Base-by-base conservation (phyloP, 2,329 filamentous ascomycete species). In the Nakataea oryzae region DNA sequence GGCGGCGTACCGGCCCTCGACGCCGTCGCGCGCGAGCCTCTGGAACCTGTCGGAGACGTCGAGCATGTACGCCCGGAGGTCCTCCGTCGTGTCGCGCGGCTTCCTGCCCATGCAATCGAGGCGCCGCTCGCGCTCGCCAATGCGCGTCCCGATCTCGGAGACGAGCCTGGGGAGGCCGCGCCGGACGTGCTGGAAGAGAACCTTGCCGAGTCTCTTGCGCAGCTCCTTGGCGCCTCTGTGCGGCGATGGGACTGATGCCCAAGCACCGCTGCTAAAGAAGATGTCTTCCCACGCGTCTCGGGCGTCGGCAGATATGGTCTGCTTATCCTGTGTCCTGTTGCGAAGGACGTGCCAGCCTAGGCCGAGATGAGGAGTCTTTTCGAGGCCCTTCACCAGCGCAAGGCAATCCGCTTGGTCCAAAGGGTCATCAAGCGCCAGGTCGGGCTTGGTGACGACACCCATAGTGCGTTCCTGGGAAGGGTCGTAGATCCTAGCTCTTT, bases 391-490 rank as follows among this genome's bases (percentile, higher is more conserved):
- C n/a, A n/a, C n/a, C n/a, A n/a, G n/a, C n/a, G n/a, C n/a, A 1
- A 79, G 58, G 58, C 74, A 82, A 3, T 69, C 62, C 0, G 61
- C 62, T 65, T 82, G 78, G 30, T 71, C 74, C 0, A 72, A 74
- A 0, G 78, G 79, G 1, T 73, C 74, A 0, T 62, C 59, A 8
- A 68, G 66, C 14, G 74, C 62, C 4, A 65, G 69, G 64, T 86
- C 82, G 0, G 82, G 81, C 68, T 85, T 86, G 0, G 84, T 86
- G 64, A 86, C 79, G 63, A 86, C 75, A 3, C 82, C 82, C 0
- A 86, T 67, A 0, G 82, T 85, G 2, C 82, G 78, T 1, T 54
- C 27, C 0, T 75, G 71, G 0, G 62, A 32, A 0, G 67, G 66
- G 29, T 73, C 72, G 11, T 69, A 65, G 58, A 69, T 64, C 9